These are phyloP conservation scores for Apiospora hydei DNA, from an alignment of 2,329 filamentous ascomycete species.

Conservation along the genomic window DNA sequence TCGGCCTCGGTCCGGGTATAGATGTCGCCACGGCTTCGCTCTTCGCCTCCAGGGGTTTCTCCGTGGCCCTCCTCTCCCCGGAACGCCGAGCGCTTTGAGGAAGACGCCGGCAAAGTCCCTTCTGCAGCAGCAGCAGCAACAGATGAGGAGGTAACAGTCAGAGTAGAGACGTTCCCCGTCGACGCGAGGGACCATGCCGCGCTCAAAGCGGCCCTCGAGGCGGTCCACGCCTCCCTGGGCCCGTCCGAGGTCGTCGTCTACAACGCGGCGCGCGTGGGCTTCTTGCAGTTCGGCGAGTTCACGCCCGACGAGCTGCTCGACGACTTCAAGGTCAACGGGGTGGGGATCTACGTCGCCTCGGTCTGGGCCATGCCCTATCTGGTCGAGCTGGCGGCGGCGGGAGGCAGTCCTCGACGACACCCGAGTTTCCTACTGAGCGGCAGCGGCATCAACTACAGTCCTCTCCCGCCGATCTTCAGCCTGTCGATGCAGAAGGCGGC, in stretches of 20 bases:
- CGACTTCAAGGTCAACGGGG: constrained; percentile 1
- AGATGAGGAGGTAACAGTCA: neutral
- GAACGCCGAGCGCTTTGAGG: neutral
- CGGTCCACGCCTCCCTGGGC: constrained; percentile 1
- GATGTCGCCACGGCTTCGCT: neutral
- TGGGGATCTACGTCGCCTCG: neutral
- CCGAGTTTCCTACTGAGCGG: constrained; percentile 14
- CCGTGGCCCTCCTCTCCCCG: neutral
- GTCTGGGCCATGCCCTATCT: constrained; percentile 14
- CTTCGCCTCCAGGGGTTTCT: constrained; percentile 6
- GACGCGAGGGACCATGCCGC: neutral
- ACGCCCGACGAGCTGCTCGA: constrained; percentile 3
- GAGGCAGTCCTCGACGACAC: neutral
- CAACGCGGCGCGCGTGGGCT: constrained; percentile 14
- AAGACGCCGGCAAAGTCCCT: neutral
- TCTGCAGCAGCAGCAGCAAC: neutral
- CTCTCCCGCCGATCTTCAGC: neutral
- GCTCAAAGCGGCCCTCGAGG: neutral
- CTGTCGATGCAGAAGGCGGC: constrained; percentile 19
- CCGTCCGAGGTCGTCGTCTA: constrained; percentile 10
- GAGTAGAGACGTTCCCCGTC: neutral
- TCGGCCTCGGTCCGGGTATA: neutral
- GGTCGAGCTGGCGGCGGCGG: neutral
- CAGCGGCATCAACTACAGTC: constrained; percentile 7
- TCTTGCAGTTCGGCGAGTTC: neutral